Base-by-base conservation (phyloP, 495 filamentous ascomycete genomes). In the Diplogelasinospora grovesii region DNA sequence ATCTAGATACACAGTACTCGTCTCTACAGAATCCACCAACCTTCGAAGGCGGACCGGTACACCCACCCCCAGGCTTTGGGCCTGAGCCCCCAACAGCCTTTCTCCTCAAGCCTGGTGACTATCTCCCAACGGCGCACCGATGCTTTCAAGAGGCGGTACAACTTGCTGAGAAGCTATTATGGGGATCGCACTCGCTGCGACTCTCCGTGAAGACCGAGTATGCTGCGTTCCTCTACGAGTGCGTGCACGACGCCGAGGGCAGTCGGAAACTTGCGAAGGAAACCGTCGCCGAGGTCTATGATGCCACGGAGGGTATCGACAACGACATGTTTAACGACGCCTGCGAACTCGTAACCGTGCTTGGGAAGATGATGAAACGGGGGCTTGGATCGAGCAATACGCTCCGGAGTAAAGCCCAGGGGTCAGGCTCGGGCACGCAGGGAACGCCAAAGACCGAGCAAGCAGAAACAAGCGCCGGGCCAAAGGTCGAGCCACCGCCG, bases 221-320 rank as follows among this genome's bases (percentile, higher is more conserved):
- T 57, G 77, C 82, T n/a, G 92, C 90, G 2, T 98, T 95, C 54
- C 70, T 95, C 4, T 95, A 92, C 68, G 92, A 98, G 54, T 96
- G 89, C 52, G 70, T 89, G 6, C 85, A 92, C 52, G 89, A 97
- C 46, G 64, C 73, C 36, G 78, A 83, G 15, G 77, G 71, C 28
- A 84, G 85, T 39, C 73, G 88, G 9, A 73, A 75, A 19, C 50
- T 95, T 1, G 93, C 92, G 3, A 82, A 85, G 53, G 74, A 78
- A 24, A 86, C 90, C 22, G 88, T 97, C 36, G 77, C 82, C 18
- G 87, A 95, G 50, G 90, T 95, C 2, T 95, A 95, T 57, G 85
- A 86, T 36, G 85, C 86, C 8, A 76, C 81, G 35, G 89, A 95
- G 61, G 86, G 83, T 20, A 90, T 97, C 78, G 85, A 89, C 38